Conservation (phyloP, 2,329 filamentous ascomycete species). For the Pyricularia sp. region DNA sequence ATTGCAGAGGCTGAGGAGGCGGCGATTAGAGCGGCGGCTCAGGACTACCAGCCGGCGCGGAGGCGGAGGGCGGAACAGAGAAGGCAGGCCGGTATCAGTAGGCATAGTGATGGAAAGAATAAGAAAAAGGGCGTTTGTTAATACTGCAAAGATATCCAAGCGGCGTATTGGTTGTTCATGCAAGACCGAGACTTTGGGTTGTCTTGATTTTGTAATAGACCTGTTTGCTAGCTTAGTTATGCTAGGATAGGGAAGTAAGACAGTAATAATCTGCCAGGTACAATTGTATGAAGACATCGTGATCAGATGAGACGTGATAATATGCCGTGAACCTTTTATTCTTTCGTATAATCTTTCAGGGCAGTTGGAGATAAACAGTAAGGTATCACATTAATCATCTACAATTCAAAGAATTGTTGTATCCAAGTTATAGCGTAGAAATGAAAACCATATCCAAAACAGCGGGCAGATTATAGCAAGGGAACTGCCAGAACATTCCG, state of each 20-base stretch:
- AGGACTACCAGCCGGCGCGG: conserved; percentile 8
- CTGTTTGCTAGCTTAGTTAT: not conserved
- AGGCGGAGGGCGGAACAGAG: conserved; percentile 7
- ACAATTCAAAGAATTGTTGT: not conserved
- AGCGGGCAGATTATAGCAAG: not conserved
- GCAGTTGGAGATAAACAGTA: not conserved
- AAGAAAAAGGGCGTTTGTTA: not conserved
- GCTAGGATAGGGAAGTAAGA: not conserved
- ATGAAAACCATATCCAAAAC: not conserved
- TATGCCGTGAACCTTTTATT: not conserved
- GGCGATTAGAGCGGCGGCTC: not conserved
- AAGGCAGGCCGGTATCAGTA: not conserved
- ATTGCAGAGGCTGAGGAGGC: conserved; percentile 2
- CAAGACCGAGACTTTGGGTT: not conserved
- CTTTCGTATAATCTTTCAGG: not conserved
- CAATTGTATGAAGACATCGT: not conserved
- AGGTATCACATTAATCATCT: not conserved
- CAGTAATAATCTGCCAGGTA: not conserved
- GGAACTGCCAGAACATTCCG: not conserved
- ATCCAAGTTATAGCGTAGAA: not conserved
- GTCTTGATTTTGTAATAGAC: not conserved
- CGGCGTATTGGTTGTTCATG: not conserved
- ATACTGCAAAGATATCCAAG: not conserved
- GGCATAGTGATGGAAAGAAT: not conserved
- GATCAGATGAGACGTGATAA: not conserved